Percentiles rank a stretch among this genome's conserved stretches.
Evolutionary conservation across 129 eudicot species (phyloP).

Genomic region (Tagetes erecta): DNA sequence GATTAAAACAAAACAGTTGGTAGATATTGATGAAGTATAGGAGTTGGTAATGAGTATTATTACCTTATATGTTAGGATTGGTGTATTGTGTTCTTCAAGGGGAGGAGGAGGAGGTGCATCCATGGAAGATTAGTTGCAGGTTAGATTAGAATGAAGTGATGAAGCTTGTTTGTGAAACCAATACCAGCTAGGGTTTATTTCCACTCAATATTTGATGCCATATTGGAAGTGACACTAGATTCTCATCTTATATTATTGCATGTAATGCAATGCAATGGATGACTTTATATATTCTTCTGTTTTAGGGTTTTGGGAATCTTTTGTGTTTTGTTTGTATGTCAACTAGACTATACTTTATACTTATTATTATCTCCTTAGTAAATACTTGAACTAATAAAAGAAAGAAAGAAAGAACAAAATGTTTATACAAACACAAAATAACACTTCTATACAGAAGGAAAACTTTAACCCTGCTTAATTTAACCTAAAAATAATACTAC

Average conservation of each 20-base stretch:
- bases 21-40: neutral
- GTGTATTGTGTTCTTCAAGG: slow-evolving; percentile 46
- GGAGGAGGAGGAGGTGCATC: slow-evolving; percentile 29
- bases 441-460: slow-evolving; percentile 34
- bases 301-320: neutral
- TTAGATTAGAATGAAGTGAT: neutral
- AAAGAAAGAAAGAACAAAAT: slow-evolving; percentile 9
- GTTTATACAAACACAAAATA: slow-evolving; percentile 27
- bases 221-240: slow-evolving; percentile 4
- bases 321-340: neutral
- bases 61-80: slow-evolving; percentile 60
- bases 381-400: no score
- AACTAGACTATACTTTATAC: neutral
- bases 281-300: neutral
- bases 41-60: neutral
- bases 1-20: neutral
- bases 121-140: slow-evolving; percentile 14
- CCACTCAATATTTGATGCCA: slow-evolving; percentile 7
- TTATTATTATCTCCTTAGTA: neutral
- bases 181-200: neutral
- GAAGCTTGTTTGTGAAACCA: neutral
- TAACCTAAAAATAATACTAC: slow-evolving; percentile 10
- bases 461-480: slow-evolving; percentile 23
- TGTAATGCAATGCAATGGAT: neutral
- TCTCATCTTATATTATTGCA: neutral